These are phyloP conservation scores for Calocybe cyanea DNA, from an alignment of 768 basidiomycete species.

Conservation along the genomic window DNA sequence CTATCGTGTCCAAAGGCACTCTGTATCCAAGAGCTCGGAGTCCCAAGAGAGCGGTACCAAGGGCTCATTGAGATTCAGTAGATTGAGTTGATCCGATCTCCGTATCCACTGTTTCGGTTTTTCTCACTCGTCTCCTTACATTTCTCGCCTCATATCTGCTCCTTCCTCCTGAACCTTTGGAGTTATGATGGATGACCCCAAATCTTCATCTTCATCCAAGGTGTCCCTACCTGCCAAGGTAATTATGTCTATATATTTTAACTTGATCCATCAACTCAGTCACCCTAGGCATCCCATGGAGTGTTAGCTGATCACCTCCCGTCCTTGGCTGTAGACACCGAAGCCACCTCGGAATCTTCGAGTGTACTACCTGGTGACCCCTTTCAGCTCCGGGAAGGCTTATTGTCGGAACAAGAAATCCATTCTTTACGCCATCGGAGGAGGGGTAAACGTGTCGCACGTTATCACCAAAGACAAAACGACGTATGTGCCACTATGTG, in stretches of 20 bases:
- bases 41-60: constrained; percentile 25
- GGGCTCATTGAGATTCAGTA: constrained; percentile 10
- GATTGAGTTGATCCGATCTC: constrained; percentile 37
- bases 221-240: constrained; percentile 23
- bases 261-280: constrained; percentile 12
- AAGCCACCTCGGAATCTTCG: constrained; percentile 33
- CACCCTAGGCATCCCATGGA: constrained; percentile 42
- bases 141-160: constrained; percentile 21
- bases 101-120: constrained; percentile 38
- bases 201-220: constrained; percentile 26
- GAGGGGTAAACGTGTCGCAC: constrained; percentile 59
- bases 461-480: constrained; percentile 72
- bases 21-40: constrained; percentile 20
- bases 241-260: constrained; percentile 4
- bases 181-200: constrained; percentile 30
- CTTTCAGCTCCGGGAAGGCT: constrained; percentile 56
- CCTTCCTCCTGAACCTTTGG: constrained; percentile 23
- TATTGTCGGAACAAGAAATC: constrained; percentile 63
- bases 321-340: constrained; percentile 41
- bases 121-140: constrained; percentile 22
- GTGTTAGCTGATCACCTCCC: constrained; percentile 43
- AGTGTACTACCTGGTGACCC: constrained; percentile 49
- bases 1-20: background rate
- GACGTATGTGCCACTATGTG: constrained; percentile 45
- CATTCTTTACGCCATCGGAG: constrained; percentile 55